phyloP scores from a whole-genome alignment of 257 asterid genomes.

The Plantago major region DNA sequence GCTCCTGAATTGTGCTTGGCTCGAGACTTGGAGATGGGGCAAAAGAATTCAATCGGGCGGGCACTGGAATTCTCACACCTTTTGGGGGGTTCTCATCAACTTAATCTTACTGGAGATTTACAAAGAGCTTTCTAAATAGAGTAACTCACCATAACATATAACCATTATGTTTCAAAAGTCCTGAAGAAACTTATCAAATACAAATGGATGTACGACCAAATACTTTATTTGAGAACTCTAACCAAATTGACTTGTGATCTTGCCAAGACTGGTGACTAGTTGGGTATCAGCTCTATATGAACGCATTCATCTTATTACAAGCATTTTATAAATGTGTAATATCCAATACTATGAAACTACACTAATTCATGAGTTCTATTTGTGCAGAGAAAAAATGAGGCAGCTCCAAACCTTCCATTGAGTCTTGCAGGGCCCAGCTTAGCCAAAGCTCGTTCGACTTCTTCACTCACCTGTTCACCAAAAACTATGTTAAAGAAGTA shows the following conservation, averaged over 20 bases:
- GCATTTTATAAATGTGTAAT: background rate
- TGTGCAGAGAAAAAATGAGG: background rate
- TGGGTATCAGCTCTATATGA: no score
- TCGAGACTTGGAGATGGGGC: no score
- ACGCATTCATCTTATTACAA: no score
- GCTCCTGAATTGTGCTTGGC: no score
- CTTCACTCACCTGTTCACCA: conserved; percentile 89
- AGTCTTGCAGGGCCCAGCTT: conserved; percentile 84
- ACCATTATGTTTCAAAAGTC: no score
- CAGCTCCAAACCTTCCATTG: conserved; percentile 60
- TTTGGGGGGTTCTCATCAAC: no score
- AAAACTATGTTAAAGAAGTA: background rate
- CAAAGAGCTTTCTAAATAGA: no score
- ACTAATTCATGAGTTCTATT: conserved; percentile 5
- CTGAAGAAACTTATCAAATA: background rate
- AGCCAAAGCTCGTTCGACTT: conserved; percentile 95
- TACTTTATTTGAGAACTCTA: conserved; percentile 3
- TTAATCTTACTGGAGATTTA: no score
- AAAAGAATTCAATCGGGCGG: no score
- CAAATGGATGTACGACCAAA: conserved; percentile 9
- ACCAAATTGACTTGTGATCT: background rate
- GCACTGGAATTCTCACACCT: no score
- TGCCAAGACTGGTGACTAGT: background rate
- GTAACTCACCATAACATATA: no score
- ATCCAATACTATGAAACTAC: background rate